These are phyloP conservation scores for Puccinia hordei DNA, from an alignment of 1,284 basidiomycete species.

Conservation along the genomic window DNA sequence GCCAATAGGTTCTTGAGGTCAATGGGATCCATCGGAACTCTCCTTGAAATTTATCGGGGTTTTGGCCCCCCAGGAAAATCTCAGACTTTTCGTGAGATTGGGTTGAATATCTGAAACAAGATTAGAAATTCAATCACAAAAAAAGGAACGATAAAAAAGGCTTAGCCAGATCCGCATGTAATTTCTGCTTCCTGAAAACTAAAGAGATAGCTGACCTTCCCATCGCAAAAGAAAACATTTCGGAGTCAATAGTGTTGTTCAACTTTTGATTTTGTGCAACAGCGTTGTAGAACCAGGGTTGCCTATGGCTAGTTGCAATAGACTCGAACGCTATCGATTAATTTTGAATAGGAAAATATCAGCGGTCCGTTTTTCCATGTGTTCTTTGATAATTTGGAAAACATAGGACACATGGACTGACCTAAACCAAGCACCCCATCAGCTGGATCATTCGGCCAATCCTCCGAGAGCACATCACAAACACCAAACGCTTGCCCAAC, in stretches of 20 bases:
- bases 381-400: background rate
- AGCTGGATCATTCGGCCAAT: conserved; percentile 50
- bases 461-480: conserved; percentile 48
- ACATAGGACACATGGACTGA: background rate
- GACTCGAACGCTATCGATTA: conserved; percentile 32
- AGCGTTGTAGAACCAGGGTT: conserved; percentile 50
- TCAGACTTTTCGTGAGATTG: conserved; percentile 40
- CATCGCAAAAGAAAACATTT: conserved; percentile 50
- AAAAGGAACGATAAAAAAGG: background rate
- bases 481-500: conserved; percentile 40
- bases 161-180: background rate
- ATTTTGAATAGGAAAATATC: background rate
- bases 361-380: background rate
- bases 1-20: conserved; percentile 45
- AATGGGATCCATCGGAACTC: conserved; percentile 45
- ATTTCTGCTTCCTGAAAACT: background rate
- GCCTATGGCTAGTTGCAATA: conserved; percentile 45
- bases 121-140: background rate
- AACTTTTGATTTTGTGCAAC: conserved; percentile 35
- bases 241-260: conserved; percentile 14
- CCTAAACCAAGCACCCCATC: conserved; percentile 50
- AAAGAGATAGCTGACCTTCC: conserved; percentile 30
- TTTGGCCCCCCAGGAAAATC: conserved; percentile 45
- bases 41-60: conserved; percentile 27
- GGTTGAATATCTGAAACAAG: conserved; percentile 22